A percentile compares a stretch with the other conserved stretches of the same genome.
Conservation (phyloP, 805 yeast genomes). For the Lipomyces kockii region DNA sequence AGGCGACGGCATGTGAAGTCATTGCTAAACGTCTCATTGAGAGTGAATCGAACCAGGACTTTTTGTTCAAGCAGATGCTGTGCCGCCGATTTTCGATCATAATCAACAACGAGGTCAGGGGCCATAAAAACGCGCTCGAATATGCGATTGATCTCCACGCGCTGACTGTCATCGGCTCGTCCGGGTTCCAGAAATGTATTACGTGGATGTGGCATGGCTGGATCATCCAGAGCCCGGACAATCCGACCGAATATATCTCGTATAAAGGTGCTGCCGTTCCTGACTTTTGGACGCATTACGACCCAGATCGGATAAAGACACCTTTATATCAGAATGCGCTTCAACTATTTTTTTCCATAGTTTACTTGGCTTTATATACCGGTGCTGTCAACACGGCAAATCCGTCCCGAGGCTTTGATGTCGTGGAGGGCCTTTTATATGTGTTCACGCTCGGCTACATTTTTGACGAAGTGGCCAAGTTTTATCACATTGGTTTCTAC, state of each 20-base stretch:
- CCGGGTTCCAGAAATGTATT: slow-evolving; percentile 84
- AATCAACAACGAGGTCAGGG: slow-evolving; percentile 54
- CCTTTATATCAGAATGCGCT: slow-evolving; percentile 79
- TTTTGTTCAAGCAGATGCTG: slow-evolving; percentile 66
- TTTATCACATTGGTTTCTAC: slow-evolving; percentile 71
- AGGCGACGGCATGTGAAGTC: slow-evolving; percentile 74
- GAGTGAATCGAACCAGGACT: slow-evolving; percentile 49
- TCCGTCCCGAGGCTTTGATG: slow-evolving; percentile 47
- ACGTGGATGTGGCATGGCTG: slow-evolving; percentile 94
- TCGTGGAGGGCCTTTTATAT: slow-evolving; percentile 60
- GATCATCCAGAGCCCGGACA: slow-evolving; percentile 75
- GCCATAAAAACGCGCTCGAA: slow-evolving; percentile 77
- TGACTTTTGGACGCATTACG: slow-evolving; percentile 64
- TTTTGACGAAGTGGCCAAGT: slow-evolving; percentile 68
- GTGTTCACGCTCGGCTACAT: slow-evolving; percentile 69
- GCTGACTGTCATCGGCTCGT: slow-evolving; percentile 72
- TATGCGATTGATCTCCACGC: slow-evolving; percentile 85
- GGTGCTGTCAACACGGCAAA: slow-evolving; percentile 64
- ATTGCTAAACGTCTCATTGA: slow-evolving; percentile 75
- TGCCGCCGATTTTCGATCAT: slow-evolving; percentile 74
- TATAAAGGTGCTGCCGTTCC: slow-evolving; percentile 65
- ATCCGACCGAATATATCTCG: slow-evolving; percentile 69
- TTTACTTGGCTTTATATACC: slow-evolving; percentile 67
- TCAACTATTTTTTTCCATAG: slow-evolving; percentile 68
- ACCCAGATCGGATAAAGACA: slow-evolving; percentile 79